Conservation (phyloP, 352 stramenopile species). For the Phytophthora meadii region DNA sequence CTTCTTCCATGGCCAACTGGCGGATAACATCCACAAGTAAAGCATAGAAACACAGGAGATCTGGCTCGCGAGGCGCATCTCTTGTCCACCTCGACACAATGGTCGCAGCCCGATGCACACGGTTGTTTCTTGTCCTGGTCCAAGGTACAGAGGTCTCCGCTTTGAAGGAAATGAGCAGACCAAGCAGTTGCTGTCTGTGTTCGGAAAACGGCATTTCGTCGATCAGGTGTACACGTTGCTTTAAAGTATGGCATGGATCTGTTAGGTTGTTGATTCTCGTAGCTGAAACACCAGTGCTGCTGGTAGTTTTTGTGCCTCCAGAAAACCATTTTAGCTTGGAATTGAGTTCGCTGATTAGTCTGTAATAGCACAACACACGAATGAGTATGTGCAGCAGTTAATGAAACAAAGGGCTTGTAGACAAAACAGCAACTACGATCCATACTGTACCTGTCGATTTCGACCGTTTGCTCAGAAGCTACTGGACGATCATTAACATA, state of each 20-base stretch:
- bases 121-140: not conserved
- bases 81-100: not conserved
- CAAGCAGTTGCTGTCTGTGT: not conserved
- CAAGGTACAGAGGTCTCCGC: not conserved
- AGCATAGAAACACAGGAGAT: not conserved
- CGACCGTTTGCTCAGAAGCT: not conserved
- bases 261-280: no score
- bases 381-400: no score
- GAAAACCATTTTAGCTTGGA: not conserved
- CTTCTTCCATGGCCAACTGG: not conserved
- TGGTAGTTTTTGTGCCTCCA: not conserved
- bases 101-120: not conserved
- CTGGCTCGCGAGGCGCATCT: not conserved
- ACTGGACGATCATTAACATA: not conserved
- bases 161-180: not conserved
- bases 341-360: not conserved
- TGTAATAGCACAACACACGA: not conserved
- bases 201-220: not conserved
- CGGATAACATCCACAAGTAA: not conserved
- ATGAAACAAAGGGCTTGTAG: not conserved
- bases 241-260: not conserved
- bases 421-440: not conserved
- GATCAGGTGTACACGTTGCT: not conserved
- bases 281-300: not conserved
- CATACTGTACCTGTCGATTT: conserved; percentile 1